Evolutionary conservation across 2,329 filamentous ascomycete species (phyloP).

Genomic region (Cytospora leucostoma): DNA sequence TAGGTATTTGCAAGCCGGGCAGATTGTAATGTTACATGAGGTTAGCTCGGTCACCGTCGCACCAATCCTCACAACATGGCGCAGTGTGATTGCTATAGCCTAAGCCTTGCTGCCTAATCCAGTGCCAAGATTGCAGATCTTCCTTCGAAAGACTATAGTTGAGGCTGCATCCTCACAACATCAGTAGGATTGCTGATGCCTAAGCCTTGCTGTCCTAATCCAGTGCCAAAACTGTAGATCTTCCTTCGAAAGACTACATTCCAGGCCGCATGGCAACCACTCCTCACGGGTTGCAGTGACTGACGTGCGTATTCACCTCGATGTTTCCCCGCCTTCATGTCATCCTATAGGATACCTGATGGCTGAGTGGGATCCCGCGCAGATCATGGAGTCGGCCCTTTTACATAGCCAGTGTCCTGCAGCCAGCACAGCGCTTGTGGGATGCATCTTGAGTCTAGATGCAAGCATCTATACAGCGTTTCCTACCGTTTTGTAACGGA

Average conservation of each 20-base stretch:
- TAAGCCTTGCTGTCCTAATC: not conserved
- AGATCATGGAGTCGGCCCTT: not conserved
- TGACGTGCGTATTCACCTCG: not conserved
- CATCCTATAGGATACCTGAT: not conserved
- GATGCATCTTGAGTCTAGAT: not conserved
- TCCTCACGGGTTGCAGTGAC: not conserved
- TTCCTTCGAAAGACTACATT: too few relatives aligned
- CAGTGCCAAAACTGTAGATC: not conserved
- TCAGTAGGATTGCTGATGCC: too few relatives aligned
- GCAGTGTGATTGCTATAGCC: too few relatives aligned
- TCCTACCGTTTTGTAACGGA: slow-evolving; percentile 1
- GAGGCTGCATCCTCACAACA: not conserved
- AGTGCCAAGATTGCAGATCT: not conserved
- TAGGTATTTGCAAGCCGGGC: not conserved
- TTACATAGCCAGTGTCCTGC: not conserved
- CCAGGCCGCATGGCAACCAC: not conserved
- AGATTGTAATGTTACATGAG: not conserved
- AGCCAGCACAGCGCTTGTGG: not conserved
- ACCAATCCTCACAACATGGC: not conserved
- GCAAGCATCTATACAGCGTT: not conserved
- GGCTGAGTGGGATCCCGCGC: not conserved
- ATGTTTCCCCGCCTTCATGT: not conserved
- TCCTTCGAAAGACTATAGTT: too few relatives aligned
- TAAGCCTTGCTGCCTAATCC: not conserved
- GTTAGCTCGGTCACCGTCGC: not conserved